Percentiles rank a stretch among this genome's conserved stretches.
phyloP scores from a whole-genome alignment of 495 filamentous ascomycete species.

The Lasiosphaeris hirsuta region DNA sequence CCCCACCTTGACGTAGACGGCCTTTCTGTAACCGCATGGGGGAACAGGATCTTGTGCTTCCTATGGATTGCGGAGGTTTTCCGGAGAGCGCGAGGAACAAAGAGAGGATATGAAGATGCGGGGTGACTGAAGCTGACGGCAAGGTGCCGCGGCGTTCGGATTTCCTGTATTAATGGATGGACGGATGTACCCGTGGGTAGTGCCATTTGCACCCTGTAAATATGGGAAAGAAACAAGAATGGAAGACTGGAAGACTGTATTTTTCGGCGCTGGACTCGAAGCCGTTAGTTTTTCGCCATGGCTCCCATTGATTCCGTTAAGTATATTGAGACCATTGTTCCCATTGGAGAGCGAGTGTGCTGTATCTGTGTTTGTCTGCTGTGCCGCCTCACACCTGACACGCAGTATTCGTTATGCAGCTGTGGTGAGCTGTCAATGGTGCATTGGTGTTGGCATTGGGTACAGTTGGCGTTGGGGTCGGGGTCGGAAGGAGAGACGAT shows the following conservation, averaged over 20 bases:
- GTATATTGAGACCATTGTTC: not conserved
- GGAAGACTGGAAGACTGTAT: not conserved
- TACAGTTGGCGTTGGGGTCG: no score
- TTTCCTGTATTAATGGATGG: constrained; percentile 7
- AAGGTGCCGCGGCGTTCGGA: not conserved
- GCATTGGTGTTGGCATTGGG: no score
- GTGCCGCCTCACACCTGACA: no score
- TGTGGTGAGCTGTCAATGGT: no score
- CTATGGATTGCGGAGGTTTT: not conserved
- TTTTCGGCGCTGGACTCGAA: not conserved
- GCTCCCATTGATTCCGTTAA: not conserved
- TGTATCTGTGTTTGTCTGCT: no score
- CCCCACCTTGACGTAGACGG: constrained; percentile 35
- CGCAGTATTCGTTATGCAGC: no score
- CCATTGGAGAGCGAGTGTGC: not conserved
- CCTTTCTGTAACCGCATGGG: not conserved
- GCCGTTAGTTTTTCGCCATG: not conserved
- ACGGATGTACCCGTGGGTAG: constrained; percentile 1
- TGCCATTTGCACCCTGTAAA: constrained; percentile 14
- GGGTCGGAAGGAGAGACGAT: no score
- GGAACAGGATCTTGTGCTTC: no score
- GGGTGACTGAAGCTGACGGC: not conserved
- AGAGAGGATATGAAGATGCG: not conserved
- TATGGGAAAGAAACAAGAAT: constrained; percentile 13
- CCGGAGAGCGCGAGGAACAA: not conserved